phyloP scores from a whole-genome alignment of 257 asterid species.

The Capsicum pubescens region DNA sequence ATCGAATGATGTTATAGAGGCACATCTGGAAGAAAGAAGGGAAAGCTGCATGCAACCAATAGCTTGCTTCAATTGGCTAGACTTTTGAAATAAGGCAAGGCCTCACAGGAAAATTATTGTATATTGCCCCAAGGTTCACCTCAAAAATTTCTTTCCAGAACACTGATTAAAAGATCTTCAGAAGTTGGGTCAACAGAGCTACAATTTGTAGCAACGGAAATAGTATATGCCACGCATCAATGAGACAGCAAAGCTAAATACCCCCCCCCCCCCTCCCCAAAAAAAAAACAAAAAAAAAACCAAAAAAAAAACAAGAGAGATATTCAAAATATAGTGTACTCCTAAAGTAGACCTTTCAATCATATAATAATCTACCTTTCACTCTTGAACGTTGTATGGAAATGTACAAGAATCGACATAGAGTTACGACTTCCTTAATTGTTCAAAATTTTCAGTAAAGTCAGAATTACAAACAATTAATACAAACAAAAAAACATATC shows the following conservation, averaged over 20 bases:
- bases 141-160: slow-evolving; percentile 10
- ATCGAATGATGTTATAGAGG: neutral
- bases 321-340: neutral
- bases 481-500: neutral
- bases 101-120: neutral
- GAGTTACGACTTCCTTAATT: neutral
- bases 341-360: neutral
- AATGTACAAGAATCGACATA: neutral
- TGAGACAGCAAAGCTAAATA: neutral
- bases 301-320: neutral
- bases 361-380: neutral
- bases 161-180: neutral
- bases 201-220: neutral
- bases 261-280: neutral
- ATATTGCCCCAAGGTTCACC: neutral
- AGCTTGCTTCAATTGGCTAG: slow-evolving; percentile 17
- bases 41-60: neutral
- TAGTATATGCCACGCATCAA: neutral
- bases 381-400: neutral
- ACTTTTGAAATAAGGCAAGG: neutral
- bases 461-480: neutral
- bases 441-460: neutral
- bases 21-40: neutral
- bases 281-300: too few species aligned
- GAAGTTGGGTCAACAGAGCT: neutral